Evolutionary conservation across 768 basidiomycete genomes (phyloP).

Genomic region (Flagelloscypha sp.): DNA sequence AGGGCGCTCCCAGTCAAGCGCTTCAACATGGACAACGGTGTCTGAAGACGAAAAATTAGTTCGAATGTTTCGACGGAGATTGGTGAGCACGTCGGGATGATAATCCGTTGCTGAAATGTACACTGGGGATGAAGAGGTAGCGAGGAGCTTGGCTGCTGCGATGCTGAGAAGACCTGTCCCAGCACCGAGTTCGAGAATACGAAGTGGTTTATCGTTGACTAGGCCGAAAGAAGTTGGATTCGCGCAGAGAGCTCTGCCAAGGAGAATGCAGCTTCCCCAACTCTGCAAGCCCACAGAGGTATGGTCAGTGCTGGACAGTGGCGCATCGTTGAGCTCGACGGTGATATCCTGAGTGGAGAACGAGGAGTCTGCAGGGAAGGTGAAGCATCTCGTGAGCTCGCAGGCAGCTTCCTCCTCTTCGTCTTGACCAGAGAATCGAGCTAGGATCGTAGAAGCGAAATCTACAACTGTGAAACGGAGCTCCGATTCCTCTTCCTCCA

Average conservation of each 20-base stretch:
- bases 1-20: constrained; percentile 62
- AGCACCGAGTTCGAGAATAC: constrained; percentile 75
- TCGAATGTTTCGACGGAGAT: constrained; percentile 52
- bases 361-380: constrained; percentile 27
- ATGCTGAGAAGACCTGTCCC: constrained; percentile 83
- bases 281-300: constrained; percentile 79
- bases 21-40: constrained; percentile 31
- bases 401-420: constrained; percentile 26
- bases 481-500: constrained; percentile 28
- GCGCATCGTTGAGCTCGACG: constrained; percentile 64
- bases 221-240: constrained; percentile 35
- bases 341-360: constrained; percentile 18
- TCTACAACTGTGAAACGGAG: constrained; percentile 41
- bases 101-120: constrained; percentile 67
- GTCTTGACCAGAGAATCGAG: constrained; percentile 35
- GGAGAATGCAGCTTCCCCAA: constrained; percentile 72
- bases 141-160: constrained; percentile 42
- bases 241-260: constrained; percentile 55
- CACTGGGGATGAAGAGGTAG: constrained; percentile 10
- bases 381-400: constrained; percentile 42
- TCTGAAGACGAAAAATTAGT: constrained; percentile 33
- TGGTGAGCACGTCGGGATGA: constrained; percentile 65
- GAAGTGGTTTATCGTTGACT: constrained; percentile 16
- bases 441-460: constrained; percentile 49
- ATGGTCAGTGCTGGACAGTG: constrained; percentile 55